A percentile compares a stretch with the other conserved stretches of the same genome.
phyloP scores from a whole-genome alignment of 164 flowering plant species.

The Aristolochia californica region DNA sequence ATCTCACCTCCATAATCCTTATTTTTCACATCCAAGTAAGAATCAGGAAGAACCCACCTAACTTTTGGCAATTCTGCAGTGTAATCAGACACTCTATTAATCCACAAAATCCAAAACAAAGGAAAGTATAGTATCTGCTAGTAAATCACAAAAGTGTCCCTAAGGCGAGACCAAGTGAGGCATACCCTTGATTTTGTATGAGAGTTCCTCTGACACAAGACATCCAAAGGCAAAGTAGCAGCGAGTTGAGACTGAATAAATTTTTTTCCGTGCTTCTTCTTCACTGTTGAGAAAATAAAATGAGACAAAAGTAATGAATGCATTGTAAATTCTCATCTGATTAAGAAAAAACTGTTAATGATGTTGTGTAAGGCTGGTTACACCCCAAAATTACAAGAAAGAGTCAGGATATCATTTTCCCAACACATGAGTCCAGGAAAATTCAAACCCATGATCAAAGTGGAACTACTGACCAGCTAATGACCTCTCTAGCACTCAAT shows the following conservation, averaged over 20 bases:
- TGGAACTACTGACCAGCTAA: too few species aligned
- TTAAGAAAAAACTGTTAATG: too few species aligned
- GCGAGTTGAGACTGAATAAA: slow-evolving; percentile 34
- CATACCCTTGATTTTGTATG: slow-evolving; percentile 25
- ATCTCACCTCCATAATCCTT: slow-evolving; percentile 31
- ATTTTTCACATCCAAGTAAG: slow-evolving; percentile 30
- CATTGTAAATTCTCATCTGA: too few species aligned
- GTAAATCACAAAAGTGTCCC: background rate
- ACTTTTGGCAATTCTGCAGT: slow-evolving; percentile 26
- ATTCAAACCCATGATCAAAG: too few species aligned
- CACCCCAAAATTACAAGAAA: too few species aligned
- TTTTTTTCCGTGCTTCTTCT: slow-evolving; percentile 27
- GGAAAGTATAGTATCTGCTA: background rate
- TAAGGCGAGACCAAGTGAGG: background rate
- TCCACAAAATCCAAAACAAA: background rate
- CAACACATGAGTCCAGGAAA: too few species aligned
- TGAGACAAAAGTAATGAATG: background rate
- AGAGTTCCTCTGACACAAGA: slow-evolving; percentile 28
- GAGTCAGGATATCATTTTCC: too few species aligned
- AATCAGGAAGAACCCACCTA: slow-evolving; percentile 44
- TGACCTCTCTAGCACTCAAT: too few species aligned
- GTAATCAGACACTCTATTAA: background rate
- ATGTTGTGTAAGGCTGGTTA: too few species aligned
- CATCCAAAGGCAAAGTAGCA: slow-evolving; percentile 33
- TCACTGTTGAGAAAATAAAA: slow-evolving; percentile 16